Percentiles rank a stretch among this genome's conserved stretches.
Evolutionary conservation across 1,139 yeast genomes (phyloP).

Genomic region (Geotrichum cucujoidarum): DNA sequence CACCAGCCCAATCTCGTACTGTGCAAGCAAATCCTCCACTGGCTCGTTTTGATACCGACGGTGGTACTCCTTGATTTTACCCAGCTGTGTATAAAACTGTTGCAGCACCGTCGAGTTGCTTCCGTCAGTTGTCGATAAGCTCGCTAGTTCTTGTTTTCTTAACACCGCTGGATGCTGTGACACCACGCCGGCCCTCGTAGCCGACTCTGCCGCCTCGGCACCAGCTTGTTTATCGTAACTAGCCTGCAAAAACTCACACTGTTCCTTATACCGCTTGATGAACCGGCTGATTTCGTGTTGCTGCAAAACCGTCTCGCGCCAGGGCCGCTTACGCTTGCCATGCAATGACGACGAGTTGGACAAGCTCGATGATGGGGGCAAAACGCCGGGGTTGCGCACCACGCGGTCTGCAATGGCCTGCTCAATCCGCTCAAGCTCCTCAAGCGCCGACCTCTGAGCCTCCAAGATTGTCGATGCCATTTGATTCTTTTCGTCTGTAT

Average conservation of each 20-base stretch:
- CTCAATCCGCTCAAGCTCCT: conserved; percentile 56
- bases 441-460: conserved; percentile 40
- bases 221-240: conserved; percentile 1
- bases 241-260: conserved; percentile 32
- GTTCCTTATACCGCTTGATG: conserved; percentile 44
- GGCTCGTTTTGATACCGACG: conserved; percentile 34
- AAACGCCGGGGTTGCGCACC: conserved; percentile 45
- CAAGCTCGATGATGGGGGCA: conserved; percentile 34
- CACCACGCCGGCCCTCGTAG: conserved; percentile 4
- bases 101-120: conserved; percentile 31
- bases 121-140: conserved; percentile 12
- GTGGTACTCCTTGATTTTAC: conserved; percentile 36
- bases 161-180: conserved; percentile 19
- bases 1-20: conserved; percentile 36
- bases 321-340: conserved; percentile 37
- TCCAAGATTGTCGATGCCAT: conserved; percentile 34
- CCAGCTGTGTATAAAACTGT: conserved; percentile 44
- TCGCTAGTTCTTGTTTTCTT: conserved; percentile 21
- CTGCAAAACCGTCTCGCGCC: conserved; percentile 50
- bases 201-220: conserved; percentile 20
- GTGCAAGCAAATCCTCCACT: conserved; percentile 37
- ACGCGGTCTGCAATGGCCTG: conserved; percentile 49
- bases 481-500: too few relatives aligned
- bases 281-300: conserved; percentile 64
- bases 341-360: conserved; percentile 28